Base-by-base conservation (phyloP, 345 rosid genomes). In the Adansonia digitata region DNA sequence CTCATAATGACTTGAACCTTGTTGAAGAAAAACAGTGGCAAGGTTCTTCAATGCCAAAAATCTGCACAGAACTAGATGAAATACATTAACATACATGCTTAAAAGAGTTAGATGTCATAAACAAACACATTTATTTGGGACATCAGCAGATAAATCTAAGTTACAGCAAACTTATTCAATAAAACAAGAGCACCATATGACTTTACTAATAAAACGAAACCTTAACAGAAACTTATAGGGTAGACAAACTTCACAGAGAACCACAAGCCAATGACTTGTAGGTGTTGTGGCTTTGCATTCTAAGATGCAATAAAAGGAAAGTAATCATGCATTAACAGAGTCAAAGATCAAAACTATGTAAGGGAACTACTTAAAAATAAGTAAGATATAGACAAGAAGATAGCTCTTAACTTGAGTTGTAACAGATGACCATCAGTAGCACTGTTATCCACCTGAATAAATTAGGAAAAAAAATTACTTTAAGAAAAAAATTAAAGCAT, bases 21-120 rank as follows among this genome's bases (percentile, higher is more conserved):
- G 95, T 84, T 90, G 93, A 80, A 95, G 93, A 81, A 89, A 90
- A 81, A 90, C 94, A 76, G 89, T 77, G 5, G 99, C 99, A 65
- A 93, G 97, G 75, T 95, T 95, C 85, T 91, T 95, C 84, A 95
- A 79, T 11, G 91, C 92, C 91, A 95, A 88, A 89, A 93, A 95
- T 82, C 99, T 95, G 86, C 82, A 76, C 31, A 78, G 40, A 73
- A 67, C 66, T 39, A 80, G 17, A 77, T 18, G 34, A 48, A 51
- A 14, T 46, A 24, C 20, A 61, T 73, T 60, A 51, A 43, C 67
- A 62, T 13, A 49, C 4, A 71, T 46, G 20, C 45, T 63, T 65
- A 14, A 46, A 15, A 64, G 17, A 45, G 64, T 24, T 48, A 49
- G 13, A 15, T 11, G 2, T 42, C 14, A 29, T 22, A 82, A 27